Evolutionary conservation across 2,329 filamentous ascomycete species (phyloP).

Genomic region (Penicillium nordicum): DNA sequence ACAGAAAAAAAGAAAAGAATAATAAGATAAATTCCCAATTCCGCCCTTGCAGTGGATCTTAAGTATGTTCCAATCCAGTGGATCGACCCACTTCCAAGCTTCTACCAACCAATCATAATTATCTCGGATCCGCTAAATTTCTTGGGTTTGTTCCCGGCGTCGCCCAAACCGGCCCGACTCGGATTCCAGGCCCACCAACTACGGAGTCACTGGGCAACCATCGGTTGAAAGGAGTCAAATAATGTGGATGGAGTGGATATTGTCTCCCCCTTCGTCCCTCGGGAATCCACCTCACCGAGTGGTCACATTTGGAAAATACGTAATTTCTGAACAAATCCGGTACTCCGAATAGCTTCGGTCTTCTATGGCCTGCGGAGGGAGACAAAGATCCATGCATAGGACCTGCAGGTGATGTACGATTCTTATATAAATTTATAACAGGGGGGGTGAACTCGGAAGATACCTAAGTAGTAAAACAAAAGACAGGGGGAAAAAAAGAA

Average conservation of each 20-base stretch:
- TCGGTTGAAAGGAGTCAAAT: constrained; percentile 16
- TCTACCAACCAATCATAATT: constrained; percentile 14
- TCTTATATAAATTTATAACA: neutral
- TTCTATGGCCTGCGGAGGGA: constrained; percentile 3
- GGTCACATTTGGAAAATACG: constrained; percentile 20
- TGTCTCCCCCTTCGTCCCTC: constrained; percentile 14
- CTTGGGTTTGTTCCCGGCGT: constrained; percentile 23
- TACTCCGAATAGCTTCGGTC: neutral
- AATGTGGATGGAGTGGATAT: constrained; percentile 13
- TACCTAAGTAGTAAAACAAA: neutral
- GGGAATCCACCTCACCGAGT: constrained; percentile 24
- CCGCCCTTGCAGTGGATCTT: constrained; percentile 26
- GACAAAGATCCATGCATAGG: neutral
- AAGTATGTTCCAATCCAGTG: constrained; percentile 20
- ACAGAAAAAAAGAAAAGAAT: neutral
- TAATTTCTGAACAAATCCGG: constrained; percentile 11
- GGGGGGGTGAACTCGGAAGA: neutral
- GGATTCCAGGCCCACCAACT: constrained; percentile 26
- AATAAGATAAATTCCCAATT: neutral
- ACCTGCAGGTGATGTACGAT: neutral
- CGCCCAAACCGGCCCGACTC: constrained; percentile 27
- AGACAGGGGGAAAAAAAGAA: neutral
- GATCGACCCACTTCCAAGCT: constrained; percentile 13
- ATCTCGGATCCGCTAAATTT: constrained; percentile 6
- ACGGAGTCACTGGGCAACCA: constrained; percentile 24